phyloP scores from a whole-genome alignment of 225 moss, liverwort and hornwort genomes.

The Physcomitrium patens region DNA sequence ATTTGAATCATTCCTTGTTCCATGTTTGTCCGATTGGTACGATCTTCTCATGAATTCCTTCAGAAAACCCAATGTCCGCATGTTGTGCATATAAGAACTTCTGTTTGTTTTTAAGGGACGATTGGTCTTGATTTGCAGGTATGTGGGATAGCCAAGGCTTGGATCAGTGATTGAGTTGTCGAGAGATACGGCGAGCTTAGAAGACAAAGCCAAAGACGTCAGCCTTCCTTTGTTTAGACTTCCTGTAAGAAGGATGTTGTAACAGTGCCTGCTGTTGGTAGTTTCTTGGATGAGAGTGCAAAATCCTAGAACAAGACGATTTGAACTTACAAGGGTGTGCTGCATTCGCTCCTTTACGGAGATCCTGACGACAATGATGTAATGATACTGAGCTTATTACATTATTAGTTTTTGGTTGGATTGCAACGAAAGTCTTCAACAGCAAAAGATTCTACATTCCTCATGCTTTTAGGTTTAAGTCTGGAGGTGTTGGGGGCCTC shows the following conservation, averaged over 20 bases:
- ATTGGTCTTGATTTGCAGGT: conserved; percentile 42
- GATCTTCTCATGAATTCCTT: not conserved
- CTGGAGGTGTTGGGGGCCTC: not conserved
- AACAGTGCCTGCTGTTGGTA: conserved; percentile 85
- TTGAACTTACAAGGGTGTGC: conserved; percentile 78
- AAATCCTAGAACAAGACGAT: conserved; percentile 82
- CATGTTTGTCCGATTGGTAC: not conserved
- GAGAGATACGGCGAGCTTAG: conserved; percentile 67
- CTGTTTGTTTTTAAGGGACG: not conserved
- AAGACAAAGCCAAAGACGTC: conserved; percentile 75
- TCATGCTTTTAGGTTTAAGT: not conserved
- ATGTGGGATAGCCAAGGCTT: conserved; percentile 84
- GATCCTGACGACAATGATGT: conserved; percentile 88
- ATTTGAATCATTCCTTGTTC: too few relatives aligned
- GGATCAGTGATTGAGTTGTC: conserved; percentile 83
- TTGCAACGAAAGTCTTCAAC: conserved; percentile 38
- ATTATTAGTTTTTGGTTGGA: conserved; percentile 83
- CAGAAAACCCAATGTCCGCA: not conserved
- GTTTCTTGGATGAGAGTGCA: conserved; percentile 65
- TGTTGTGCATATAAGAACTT: not conserved
- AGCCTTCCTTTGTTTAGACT: conserved; percentile 78
- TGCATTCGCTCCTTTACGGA: conserved; percentile 84
- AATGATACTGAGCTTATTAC: conserved; percentile 48
- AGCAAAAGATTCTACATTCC: not conserved
- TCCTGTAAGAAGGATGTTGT: conserved; percentile 83